These are phyloP conservation scores for Hordeum marinum DNA, from an alignment of 176 grass and related monocot species.

Conservation along the genomic window DNA sequence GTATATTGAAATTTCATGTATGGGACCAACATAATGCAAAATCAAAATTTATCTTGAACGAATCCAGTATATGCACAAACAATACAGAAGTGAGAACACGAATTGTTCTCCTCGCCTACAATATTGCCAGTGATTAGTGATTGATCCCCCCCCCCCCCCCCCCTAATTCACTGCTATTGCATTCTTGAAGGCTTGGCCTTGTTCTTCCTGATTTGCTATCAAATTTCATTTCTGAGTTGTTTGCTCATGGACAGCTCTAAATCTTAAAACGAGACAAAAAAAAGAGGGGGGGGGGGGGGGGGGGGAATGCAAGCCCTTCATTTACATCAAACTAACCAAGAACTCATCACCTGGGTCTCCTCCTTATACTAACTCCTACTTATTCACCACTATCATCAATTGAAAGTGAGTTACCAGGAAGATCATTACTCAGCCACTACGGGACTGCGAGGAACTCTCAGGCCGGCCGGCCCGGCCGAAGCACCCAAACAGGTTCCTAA, in stretches of 20 bases:
- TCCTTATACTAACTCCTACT: slow-evolving; percentile 52
- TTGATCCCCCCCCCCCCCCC: too few relatives aligned
- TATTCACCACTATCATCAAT: slow-evolving; percentile 42
- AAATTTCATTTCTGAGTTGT: slow-evolving; percentile 14
- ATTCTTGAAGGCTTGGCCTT: slow-evolving; percentile 7
- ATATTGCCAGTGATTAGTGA: slow-evolving; percentile 1
- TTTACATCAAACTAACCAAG: slow-evolving; percentile 47
- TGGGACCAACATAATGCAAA: slow-evolving; percentile 19
- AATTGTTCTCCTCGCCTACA: slow-evolving; percentile 23
- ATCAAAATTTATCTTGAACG: slow-evolving; percentile 13
- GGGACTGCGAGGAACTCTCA: slow-evolving; percentile 31
- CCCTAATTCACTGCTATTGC: slow-evolving; percentile 10
- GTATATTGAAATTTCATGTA: background rate
- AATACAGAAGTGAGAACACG: slow-evolving; percentile 19
- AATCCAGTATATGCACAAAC: slow-evolving; percentile 41
- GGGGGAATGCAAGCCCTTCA: slow-evolving; percentile 21
- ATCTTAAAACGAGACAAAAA: slow-evolving; percentile 26
- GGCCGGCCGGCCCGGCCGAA: slow-evolving; percentile 27
- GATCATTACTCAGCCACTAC: slow-evolving; percentile 37
- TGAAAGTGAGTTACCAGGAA: slow-evolving; percentile 31
- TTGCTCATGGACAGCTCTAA: slow-evolving; percentile 29
- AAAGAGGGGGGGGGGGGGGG: too few relatives aligned
- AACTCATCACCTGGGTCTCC: slow-evolving; percentile 17
- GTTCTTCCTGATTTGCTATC: slow-evolving; percentile 20
- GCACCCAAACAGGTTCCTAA: slow-evolving; percentile 59